phyloP scores from a whole-genome alignment of 352 stramenopile species.

The Aphanomyces euteiches region DNA sequence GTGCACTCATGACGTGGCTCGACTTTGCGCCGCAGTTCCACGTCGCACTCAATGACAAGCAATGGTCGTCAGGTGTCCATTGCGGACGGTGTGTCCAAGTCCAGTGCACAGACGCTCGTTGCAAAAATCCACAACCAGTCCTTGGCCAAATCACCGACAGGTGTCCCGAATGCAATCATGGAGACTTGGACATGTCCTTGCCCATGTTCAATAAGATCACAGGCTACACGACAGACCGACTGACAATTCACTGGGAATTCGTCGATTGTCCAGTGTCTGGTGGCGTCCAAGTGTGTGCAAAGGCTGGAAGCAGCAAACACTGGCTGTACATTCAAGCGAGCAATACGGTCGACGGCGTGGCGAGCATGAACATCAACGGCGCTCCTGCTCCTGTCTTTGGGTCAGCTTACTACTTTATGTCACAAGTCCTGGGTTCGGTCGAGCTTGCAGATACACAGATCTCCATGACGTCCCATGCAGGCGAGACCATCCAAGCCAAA shows the following conservation, averaged over 20 bases:
- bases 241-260: constrained; percentile 36
- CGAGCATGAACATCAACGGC: constrained; percentile 32
- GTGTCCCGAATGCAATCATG: constrained; percentile 30
- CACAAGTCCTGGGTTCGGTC: constrained; percentile 18
- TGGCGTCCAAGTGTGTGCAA: constrained; percentile 35
- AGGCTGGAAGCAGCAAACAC: constrained; percentile 31
- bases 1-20: constrained; percentile 25
- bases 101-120: constrained; percentile 29
- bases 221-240: constrained; percentile 27
- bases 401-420: constrained; percentile 35
- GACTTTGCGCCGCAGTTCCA: constrained; percentile 30
- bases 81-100: constrained; percentile 40
- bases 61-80: constrained; percentile 47
- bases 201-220: constrained; percentile 37
- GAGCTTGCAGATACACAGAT: constrained; percentile 36
- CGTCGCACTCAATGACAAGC: constrained; percentile 46
- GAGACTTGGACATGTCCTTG: constrained; percentile 38
- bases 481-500: constrained; percentile 36
- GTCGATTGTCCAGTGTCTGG: constrained; percentile 34
- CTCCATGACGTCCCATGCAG: constrained; percentile 39
- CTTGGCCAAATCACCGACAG: constrained; percentile 40
- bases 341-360: constrained; percentile 36
- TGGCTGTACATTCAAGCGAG: constrained; percentile 38
- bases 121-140: constrained; percentile 6
- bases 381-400: neutral